Evolutionary conservation across 352 stramenopile species (phyloP).

Genomic region (Globisporangium alternatum): DNA sequence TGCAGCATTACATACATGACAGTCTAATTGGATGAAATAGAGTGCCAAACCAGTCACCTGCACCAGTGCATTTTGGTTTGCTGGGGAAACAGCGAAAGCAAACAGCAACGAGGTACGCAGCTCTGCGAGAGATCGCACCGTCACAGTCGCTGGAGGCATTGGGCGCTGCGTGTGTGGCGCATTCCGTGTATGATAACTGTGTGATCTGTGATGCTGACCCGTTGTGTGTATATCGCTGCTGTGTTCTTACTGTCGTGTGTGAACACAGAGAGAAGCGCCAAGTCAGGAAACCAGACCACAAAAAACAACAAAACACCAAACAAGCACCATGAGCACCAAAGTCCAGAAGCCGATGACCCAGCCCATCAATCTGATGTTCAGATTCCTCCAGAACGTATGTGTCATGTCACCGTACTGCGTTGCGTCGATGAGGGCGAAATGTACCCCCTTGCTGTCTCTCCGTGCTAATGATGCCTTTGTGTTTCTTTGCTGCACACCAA

Average conservation of each 20-base stretch:
- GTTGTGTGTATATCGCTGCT: neutral
- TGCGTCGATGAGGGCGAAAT: neutral
- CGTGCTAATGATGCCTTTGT: conserved; percentile 8
- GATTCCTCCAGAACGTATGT: conserved; percentile 95
- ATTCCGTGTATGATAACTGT: neutral
- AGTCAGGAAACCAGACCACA: conserved; percentile 2
- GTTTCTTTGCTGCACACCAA: conserved; percentile 1
- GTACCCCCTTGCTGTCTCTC: neutral
- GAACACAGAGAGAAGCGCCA: neutral
- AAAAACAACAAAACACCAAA: conserved; percentile 5
- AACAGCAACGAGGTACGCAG: conserved; percentile 5
- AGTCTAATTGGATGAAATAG: conserved; percentile 3
- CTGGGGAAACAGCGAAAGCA: conserved; percentile 7
- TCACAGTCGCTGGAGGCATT: neutral
- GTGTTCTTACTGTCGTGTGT: neutral
- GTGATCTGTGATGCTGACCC: neutral
- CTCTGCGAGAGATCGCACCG: neutral
- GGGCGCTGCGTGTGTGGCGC: neutral
- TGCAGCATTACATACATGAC: neutral
- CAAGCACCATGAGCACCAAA: conserved; percentile 84
- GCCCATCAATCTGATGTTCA: conserved; percentile 99
- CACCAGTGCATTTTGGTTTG: conserved; percentile 18
- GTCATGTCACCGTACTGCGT: neutral
- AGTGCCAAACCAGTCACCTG: conserved; percentile 2
- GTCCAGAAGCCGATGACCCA: conserved; percentile 99